Evolutionary conservation across 148 eudicot species (phyloP).

Genomic region (Tetragonia tetragonoides): DNA sequence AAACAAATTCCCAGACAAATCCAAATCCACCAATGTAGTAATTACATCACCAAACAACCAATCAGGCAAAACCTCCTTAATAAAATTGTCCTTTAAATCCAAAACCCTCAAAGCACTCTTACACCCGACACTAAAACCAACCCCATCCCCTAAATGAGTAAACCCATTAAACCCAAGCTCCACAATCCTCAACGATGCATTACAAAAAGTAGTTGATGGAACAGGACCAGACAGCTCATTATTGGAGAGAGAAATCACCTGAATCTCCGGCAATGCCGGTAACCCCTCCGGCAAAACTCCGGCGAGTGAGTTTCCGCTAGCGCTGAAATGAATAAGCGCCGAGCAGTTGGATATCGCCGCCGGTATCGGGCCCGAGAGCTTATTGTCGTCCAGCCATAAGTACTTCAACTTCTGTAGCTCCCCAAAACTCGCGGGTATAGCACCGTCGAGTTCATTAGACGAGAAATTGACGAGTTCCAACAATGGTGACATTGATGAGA

Average conservation of each 20-base stretch:
- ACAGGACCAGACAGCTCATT: slow-evolving; percentile 62
- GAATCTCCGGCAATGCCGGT: slow-evolving; percentile 40
- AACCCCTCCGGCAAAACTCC: slow-evolving; percentile 59
- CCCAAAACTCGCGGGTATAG: slow-evolving; percentile 55
- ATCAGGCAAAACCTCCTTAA: slow-evolving; percentile 51
- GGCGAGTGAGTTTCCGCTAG: slow-evolving; percentile 46
- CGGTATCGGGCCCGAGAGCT: slow-evolving; percentile 54
- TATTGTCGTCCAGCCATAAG: slow-evolving; percentile 54
- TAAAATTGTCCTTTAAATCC: slow-evolving; percentile 51
- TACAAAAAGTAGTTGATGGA: slow-evolving; percentile 54
- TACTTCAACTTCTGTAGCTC: slow-evolving; percentile 42
- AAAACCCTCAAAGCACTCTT: slow-evolving; percentile 39
- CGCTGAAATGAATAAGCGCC: slow-evolving; percentile 53
- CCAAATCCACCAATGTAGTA: slow-evolving; percentile 39
- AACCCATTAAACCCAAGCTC: slow-evolving; percentile 56
- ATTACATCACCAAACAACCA: slow-evolving; percentile 52
- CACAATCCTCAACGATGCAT: slow-evolving; percentile 39
- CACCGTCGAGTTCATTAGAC: slow-evolving; percentile 45
- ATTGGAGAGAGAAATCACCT: slow-evolving; percentile 47
- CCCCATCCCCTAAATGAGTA: slow-evolving; percentile 28
- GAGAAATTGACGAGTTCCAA: slow-evolving; percentile 54
- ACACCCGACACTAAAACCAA: slow-evolving; percentile 21
- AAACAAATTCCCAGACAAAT: slow-evolving; percentile 57
- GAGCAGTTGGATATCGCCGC: slow-evolving; percentile 59
- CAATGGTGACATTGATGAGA: slow-evolving; percentile 22